Base-by-base conservation (phyloP, 805 yeast genomes). In the Lipomyces sp. region DNA sequence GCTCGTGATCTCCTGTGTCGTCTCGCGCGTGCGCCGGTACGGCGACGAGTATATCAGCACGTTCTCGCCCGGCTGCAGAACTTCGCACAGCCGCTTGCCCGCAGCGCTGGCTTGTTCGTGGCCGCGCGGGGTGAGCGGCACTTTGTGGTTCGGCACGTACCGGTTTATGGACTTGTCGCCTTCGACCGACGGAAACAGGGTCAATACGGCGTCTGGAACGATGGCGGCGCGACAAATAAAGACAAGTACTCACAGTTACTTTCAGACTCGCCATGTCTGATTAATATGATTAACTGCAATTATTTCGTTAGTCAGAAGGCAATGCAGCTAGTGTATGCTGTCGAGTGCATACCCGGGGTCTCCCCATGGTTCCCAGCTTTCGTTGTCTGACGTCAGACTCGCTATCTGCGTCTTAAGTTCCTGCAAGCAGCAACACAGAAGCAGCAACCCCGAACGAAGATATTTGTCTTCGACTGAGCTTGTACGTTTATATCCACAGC, bases 191-290 rank as follows among this genome's bases (percentile, higher is more conserved):
- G 7, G 28, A 14, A 16, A 24, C 16, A 1, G 16, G 10, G 13
- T 16, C 13, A 28, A 13, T 13, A 33, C 36, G 16, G 36, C 16
- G 19, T 33, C 16, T 7, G n/a, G 8, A 8, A 14, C 19, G 8
- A 14, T n/a, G 19, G 19, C n/a, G 7, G 19, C 19, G 7, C 6
- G 13, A 33, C 7, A 33, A 7, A 14, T 31, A 34, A 16, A 4
- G 19, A 33, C 23, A 10, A n/a, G n/a, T 16, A 51, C 67, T 26
- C 50, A 57, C 76, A 80, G 68, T 90, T 90, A 7, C 96, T 95
- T 63, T 86, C 95, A 4, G 93, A 84, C 64, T 90, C 96, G 23
- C 97, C 97, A 65, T 90, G 97, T 58, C 97, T 81, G 11, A 90
- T 81, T 24, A 90, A 73, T 45, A 90, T 72, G 24, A 90, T 87